phyloP scores from a whole-genome alignment of 106 monocot genomes.

The Triglochin maritima region DNA sequence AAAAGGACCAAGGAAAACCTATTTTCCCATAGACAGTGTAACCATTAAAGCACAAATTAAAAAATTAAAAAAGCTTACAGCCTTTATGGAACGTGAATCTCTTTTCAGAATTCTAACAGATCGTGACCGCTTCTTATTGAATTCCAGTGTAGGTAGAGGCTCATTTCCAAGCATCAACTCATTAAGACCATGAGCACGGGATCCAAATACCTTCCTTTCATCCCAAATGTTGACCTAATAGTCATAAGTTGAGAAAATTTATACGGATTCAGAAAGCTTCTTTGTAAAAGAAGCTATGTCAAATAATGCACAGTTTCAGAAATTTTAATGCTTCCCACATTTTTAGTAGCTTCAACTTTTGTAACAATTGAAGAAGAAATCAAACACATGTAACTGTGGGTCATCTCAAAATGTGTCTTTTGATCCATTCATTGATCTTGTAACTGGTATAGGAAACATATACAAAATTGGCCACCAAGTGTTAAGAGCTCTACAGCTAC shows the following conservation, averaged over 20 bases:
- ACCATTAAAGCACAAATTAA: background rate
- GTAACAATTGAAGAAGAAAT: background rate
- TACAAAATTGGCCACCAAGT: no score
- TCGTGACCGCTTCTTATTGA: constrained; percentile 69
- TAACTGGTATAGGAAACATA: no score
- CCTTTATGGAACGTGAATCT: constrained; percentile 79
- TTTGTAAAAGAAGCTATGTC: no score
- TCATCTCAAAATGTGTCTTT: background rate
- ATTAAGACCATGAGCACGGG: constrained; percentile 52
- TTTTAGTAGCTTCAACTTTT: background rate
- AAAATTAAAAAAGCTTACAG: constrained; percentile 35
- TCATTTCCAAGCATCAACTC: constrained; percentile 87
- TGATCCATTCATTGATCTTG: no score
- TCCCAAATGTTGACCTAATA: constrained; percentile 88
- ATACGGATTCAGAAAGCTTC: no score
- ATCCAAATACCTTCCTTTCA: constrained; percentile 95
- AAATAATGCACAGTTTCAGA: no score
- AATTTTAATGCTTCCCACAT: no score
- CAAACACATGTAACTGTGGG: background rate
- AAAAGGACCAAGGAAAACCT: no score
- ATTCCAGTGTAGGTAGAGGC: constrained; percentile 55
- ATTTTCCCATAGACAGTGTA: no score
- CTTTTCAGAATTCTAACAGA: constrained; percentile 74
- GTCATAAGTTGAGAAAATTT: background rate
- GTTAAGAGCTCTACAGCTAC: no score